Evolutionary conservation across 257 asterid species (phyloP).

Genomic region (Gentiana dahurica): DNA sequence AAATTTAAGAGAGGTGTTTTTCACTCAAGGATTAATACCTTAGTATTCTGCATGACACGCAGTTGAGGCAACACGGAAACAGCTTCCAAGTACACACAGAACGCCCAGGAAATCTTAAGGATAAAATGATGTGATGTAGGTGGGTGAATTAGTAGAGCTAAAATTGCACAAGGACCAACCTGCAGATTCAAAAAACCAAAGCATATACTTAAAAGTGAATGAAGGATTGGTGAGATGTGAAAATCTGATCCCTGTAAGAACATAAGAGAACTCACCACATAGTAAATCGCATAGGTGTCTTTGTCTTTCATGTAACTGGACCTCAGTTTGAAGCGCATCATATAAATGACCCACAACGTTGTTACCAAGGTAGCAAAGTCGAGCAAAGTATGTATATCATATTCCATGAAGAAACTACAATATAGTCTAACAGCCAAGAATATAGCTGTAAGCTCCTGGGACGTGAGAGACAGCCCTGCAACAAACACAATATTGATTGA

Average conservation of each 20-base stretch:
- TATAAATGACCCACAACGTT: slow-evolving; percentile 89
- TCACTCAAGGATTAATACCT: slow-evolving; percentile 15
- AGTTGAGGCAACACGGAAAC: slow-evolving; percentile 44
- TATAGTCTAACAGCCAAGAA: slow-evolving; percentile 91
- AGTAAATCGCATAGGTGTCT: slow-evolving; percentile 62
- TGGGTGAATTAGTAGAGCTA: slow-evolving; percentile 37
- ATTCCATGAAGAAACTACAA: slow-evolving; percentile 94
- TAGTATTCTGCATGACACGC: slow-evolving; percentile 44
- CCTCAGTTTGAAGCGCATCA: slow-evolving; percentile 58
- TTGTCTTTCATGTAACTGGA: slow-evolving; percentile 88
- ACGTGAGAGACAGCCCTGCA: slow-evolving; percentile 84
- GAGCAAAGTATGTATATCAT: slow-evolving; percentile 88
- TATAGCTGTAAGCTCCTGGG: slow-evolving; percentile 91
- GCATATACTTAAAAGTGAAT: too few relatives aligned
- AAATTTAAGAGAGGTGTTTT: not conserved
- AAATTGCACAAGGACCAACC: slow-evolving; percentile 36
- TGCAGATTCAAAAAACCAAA: slow-evolving; percentile 9
- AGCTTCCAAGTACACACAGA: slow-evolving; percentile 41
- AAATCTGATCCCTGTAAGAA: not conserved
- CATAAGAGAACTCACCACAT: slow-evolving; percentile 50
- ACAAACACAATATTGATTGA: not conserved
- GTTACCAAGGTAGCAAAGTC: slow-evolving; percentile 84
- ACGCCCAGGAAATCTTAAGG: slow-evolving; percentile 36
- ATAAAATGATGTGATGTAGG: slow-evolving; percentile 34
- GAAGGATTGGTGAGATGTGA: too few relatives aligned